These are phyloP conservation scores for Cytospora leucostoma DNA, from an alignment of 2,329 filamentous ascomycete species.

Conservation along the genomic window DNA sequence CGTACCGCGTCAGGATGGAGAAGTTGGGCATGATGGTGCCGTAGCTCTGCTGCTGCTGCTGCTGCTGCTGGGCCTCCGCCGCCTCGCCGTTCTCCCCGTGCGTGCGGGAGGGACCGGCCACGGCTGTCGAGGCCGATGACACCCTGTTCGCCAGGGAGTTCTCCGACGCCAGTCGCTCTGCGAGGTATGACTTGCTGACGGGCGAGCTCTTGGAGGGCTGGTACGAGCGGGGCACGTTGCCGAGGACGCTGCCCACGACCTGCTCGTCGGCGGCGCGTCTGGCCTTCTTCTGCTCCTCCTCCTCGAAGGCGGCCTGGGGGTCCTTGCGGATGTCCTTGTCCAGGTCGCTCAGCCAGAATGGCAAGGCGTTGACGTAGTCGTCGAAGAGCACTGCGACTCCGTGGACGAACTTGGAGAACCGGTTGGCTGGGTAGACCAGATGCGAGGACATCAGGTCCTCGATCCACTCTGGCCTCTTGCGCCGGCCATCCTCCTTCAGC, in stretches of 20 bases:
- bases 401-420: conserved; percentile 97
- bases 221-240: conserved; percentile 57
- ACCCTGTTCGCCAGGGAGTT: conserved; percentile 26
- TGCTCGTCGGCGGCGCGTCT: conserved; percentile 83
- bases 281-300: conserved; percentile 82
- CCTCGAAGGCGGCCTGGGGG: conserved; percentile 84
- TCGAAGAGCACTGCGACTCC: conserved; percentile 91
- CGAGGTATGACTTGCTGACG: conserved; percentile 64
- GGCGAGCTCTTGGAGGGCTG: conserved; percentile 67
- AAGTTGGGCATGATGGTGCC: conserved; percentile 76
- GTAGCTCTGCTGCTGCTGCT: conserved; percentile 42
- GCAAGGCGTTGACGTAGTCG: conserved; percentile 92
- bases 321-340: conserved; percentile 94
- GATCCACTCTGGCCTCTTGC: conserved; percentile 81
- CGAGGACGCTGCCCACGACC: conserved; percentile 85
- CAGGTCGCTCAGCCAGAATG: conserved; percentile 92
- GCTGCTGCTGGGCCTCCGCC: conserved; percentile 16
- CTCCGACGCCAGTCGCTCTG: conserved; percentile 49
- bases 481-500: conserved; percentile 65
- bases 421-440: conserved; percentile 82
- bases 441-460: conserved; percentile 91
- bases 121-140: conserved; percentile 18
- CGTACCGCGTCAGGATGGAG: conserved; percentile 73
- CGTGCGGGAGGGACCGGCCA: conserved; percentile 12
- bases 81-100: conserved; percentile 12